Percentiles rank a stretch among this genome's conserved stretches.
phyloP scores from a whole-genome alignment of 2,329 filamentous ascomycete genomes.

The Daldinia sp. region DNA sequence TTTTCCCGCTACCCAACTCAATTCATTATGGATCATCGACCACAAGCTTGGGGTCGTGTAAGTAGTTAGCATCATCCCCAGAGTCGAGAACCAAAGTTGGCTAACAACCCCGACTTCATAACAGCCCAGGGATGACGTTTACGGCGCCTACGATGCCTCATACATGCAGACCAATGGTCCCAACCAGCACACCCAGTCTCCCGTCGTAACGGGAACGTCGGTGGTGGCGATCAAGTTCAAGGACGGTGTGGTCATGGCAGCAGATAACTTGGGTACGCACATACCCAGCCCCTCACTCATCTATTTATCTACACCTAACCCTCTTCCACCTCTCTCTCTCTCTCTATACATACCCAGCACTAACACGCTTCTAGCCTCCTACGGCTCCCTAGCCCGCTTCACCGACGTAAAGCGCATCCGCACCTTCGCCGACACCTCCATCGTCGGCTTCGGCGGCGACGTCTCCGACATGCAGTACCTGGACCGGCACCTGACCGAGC shows the following conservation, averaged over 20 bases:
- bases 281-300: slow-evolving; percentile 21
- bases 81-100: slow-evolving; percentile 33
- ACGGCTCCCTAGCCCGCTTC: slow-evolving; percentile 96
- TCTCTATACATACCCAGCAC: slow-evolving; percentile 6
- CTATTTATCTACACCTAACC: background rate
- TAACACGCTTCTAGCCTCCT: slow-evolving; percentile 76
- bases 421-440: slow-evolving; percentile 83
- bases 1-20: slow-evolving; percentile 15
- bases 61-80: slow-evolving; percentile 50
- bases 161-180: slow-evolving; percentile 80
- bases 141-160: slow-evolving; percentile 90
- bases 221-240: slow-evolving; percentile 96
- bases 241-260: slow-evolving; percentile 94
- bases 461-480: slow-evolving; percentile 99
- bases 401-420: slow-evolving; percentile 96
- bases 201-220: slow-evolving; percentile 95
- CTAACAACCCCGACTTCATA: slow-evolving; percentile 51
- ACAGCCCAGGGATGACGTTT: slow-evolving; percentile 96
- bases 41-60: slow-evolving; percentile 79
- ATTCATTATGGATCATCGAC: slow-evolving; percentile 74
- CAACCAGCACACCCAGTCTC: slow-evolving; percentile 88
- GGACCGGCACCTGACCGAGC: slow-evolving; percentile 87
- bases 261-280: slow-evolving; percentile 88
- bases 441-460: slow-evolving; percentile 96
- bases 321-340: background rate